Base-by-base conservation (phyloP, 805 yeast species). In the Kregervanrija fluxuum region DNA sequence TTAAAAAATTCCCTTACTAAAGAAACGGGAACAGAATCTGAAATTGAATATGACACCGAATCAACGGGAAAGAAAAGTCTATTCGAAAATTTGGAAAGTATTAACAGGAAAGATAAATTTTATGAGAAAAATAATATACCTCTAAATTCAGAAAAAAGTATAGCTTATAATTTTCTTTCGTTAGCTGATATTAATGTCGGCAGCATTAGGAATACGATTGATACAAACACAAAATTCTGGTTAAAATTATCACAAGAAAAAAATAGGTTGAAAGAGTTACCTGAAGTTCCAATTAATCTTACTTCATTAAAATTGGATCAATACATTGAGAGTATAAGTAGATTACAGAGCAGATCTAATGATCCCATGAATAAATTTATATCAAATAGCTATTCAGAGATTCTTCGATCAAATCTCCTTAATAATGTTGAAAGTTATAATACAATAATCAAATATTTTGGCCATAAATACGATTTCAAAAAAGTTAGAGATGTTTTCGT, bases 361-460 rank as follows among this genome's bases (percentile, higher is more conserved):
- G 33, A 30, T 2, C 12, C 35, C 8, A 33, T 52, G 30, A 44
- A 35, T 12, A 22, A 43, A 11, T 33, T 48, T 30, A 48, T 55
- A n/a, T 8, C 32, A n/a, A 33, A 42, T 5, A 37, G 42, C 4
- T 54, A 43, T 37, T 11, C 13, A 33, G 35, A 40, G 22, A 50
- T 54, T 10, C 16, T 51, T n/a, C 47, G 40, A 11, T 45, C 57
- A 2, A 50, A 44, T 4, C 35, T 48, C 3, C 37, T 45, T 8
- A 22, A 6, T 9, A 44, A 44, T 17, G n/a, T 48, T 8, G 40
- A 40, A 6, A 41, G 52, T 1, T 54, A 49, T 45, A 53, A 55
- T 34, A 30, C 22, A n/a, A 56, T 56, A 5, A n/a, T 56, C 8
- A 13, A 38, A 9, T 50, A 42, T 31, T 52, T 45, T 28, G 49